Percentiles rank a stretch among this genome's conserved stretches.
Conservation (phyloP, 164 flowering plant genomes). For the Berberis vulgaris region DNA sequence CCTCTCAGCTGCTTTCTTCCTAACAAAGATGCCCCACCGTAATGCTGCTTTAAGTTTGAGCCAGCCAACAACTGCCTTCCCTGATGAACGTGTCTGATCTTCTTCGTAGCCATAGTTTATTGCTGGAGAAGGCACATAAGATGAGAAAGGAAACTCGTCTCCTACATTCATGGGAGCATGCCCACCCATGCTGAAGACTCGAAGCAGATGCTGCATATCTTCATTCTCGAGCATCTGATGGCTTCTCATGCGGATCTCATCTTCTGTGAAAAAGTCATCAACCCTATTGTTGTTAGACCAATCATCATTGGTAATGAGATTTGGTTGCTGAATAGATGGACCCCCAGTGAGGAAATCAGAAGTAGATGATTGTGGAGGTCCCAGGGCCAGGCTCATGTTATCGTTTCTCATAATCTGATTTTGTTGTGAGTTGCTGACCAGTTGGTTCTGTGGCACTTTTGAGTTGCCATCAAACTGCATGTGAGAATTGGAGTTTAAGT, state of each 20-base stretch:
- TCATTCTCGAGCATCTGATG: constrained; percentile 94
- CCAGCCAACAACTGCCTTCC: constrained; percentile 98
- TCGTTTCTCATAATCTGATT: constrained; percentile 33
- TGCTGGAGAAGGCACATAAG: constrained; percentile 35
- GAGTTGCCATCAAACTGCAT: constrained; percentile 25
- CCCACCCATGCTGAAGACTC: constrained; percentile 61
- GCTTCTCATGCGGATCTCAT: constrained; percentile 85
- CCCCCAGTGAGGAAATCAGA: constrained; percentile 31
- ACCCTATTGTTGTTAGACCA: constrained; percentile 26
- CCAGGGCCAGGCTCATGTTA: constrained; percentile 38
- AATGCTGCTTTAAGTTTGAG: constrained; percentile 96
- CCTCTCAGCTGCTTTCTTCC: constrained; percentile 90
- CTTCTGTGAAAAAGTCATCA: constrained; percentile 69
- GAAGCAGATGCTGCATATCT: constrained; percentile 93
- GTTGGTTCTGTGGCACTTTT: constrained; percentile 34
- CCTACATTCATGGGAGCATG: constrained; percentile 25
- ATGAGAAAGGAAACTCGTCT: constrained; percentile 38
- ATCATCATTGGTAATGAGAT: constrained; percentile 18
- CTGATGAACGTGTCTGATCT: constrained; percentile 57
- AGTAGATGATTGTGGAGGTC: constrained; percentile 43
- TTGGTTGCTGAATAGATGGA: constrained; percentile 24
- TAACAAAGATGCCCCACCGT: constrained; percentile 92
- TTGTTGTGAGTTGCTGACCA: constrained; percentile 30
- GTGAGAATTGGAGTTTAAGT: too few species aligned
- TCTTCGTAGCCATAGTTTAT: constrained; percentile 37